These are phyloP conservation scores for Arxiozyma slooffiae DNA, from an alignment of 1,139 yeast genomes.

Conservation along the genomic window DNA sequence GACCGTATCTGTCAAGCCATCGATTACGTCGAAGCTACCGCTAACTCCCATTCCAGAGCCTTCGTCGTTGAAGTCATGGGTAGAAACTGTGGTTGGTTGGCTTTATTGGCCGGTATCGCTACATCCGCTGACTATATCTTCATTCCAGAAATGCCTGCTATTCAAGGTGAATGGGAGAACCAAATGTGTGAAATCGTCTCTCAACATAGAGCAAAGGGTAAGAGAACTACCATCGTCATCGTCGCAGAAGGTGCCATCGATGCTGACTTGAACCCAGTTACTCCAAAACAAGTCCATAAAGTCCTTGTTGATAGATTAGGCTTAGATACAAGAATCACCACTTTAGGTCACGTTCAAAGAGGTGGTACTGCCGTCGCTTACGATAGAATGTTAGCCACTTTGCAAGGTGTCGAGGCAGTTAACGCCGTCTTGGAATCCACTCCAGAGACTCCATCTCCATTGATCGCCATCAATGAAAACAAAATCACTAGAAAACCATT, in stretches of 20 bases:
- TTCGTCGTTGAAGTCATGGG: conserved; percentile 99
- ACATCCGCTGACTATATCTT: conserved; percentile 91
- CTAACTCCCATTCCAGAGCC: conserved; percentile 93
- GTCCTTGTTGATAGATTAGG: conserved; percentile 69
- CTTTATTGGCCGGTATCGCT: conserved; percentile 90
- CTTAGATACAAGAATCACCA: conserved; percentile 87
- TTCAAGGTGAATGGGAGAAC: conserved; percentile 47
- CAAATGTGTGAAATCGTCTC: conserved; percentile 61
- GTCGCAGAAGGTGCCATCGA: conserved; percentile 98
- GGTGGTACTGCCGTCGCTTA: conserved; percentile 97
- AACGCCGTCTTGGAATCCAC: conserved; percentile 82
- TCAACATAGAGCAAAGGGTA: conserved; percentile 77
- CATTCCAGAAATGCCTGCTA: conserved; percentile 57
- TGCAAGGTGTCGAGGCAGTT: conserved; percentile 97
- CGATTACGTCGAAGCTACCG: conserved; percentile 88
- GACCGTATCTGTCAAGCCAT: conserved; percentile 89
- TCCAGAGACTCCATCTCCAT: conserved; percentile 88
- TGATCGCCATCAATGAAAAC: conserved; percentile 84
- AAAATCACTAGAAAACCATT: conserved; percentile 75
- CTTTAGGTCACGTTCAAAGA: conserved; percentile 94
- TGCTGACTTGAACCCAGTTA: conserved; percentile 67
- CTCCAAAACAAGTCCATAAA: conserved; percentile 68
- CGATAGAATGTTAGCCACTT: conserved; percentile 81
- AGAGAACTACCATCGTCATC: conserved; percentile 88
- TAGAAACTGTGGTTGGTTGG: conserved; percentile 98